Evolutionary conservation across 345 rosid species (phyloP).

Genomic region (Physaria fendleri): DNA sequence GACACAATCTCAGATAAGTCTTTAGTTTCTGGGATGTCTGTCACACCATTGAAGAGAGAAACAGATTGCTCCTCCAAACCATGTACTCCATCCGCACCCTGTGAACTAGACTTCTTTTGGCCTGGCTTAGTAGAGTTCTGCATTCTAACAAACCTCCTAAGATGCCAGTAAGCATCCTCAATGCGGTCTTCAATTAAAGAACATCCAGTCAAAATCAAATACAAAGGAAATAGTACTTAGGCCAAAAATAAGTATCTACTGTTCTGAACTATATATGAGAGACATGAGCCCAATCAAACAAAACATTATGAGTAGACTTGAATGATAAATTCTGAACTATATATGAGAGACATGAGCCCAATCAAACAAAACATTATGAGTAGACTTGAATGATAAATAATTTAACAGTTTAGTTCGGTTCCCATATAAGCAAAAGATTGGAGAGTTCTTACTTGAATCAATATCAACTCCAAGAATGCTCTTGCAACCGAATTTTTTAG

Average conservation of each 20-base stretch:
- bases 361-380: not conserved
- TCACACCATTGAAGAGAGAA: conserved; percentile 22
- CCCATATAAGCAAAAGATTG: not conserved
- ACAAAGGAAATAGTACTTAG: too few relatives aligned
- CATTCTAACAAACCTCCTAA: conserved; percentile 47
- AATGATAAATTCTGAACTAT: too few relatives aligned
- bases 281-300: too few relatives aligned
- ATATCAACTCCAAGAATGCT: conserved; percentile 88
- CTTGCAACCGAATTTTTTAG: conserved; percentile 64
- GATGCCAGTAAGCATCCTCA: conserved; percentile 70
- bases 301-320: not conserved
- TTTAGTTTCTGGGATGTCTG: conserved; percentile 29
- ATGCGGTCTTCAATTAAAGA: conserved; percentile 48
- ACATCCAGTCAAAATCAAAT: too few relatives aligned
- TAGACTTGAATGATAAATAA: not conserved
- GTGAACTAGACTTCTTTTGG: conserved; percentile 25
- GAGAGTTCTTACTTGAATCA: conserved; percentile 65
- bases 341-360: too few relatives aligned
- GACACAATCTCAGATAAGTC: conserved; percentile 55
- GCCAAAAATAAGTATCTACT: too few relatives aligned
- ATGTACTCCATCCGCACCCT: conserved; percentile 22
- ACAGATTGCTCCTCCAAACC: conserved; percentile 18
- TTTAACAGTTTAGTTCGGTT: not conserved
- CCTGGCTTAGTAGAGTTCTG: conserved; percentile 27
- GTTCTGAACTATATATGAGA: too few relatives aligned